These are phyloP conservation scores for Phoma sp. DNA, from an alignment of 2,329 filamentous ascomycete genomes.

Conservation along the genomic window DNA sequence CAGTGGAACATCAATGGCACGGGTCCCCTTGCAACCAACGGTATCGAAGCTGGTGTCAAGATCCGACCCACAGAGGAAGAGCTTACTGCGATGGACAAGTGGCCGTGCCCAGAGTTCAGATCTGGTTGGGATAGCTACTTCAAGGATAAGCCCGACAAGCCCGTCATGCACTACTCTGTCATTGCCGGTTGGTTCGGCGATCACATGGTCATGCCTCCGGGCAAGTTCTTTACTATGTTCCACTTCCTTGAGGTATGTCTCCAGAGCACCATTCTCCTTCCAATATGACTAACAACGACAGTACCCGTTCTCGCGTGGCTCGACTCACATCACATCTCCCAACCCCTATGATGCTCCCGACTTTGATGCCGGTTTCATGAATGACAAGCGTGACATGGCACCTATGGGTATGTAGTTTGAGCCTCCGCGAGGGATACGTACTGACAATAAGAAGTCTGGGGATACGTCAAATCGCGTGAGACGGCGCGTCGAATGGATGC, in stretches of 20 bases:
- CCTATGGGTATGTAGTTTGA: slow-evolving; percentile 54
- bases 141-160: slow-evolving; percentile 83
- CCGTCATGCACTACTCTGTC: slow-evolving; percentile 82
- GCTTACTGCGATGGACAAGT: slow-evolving; percentile 69
- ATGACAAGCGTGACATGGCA: slow-evolving; percentile 82
- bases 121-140: slow-evolving; percentile 82
- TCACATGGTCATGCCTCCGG: slow-evolving; percentile 68
- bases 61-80: slow-evolving; percentile 73
- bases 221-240: slow-evolving; percentile 86
- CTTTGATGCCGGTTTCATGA: slow-evolving; percentile 85
- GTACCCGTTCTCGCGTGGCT: slow-evolving; percentile 77
- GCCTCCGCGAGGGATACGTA: background rate
- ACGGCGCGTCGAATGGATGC: slow-evolving; percentile 79
- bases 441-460: slow-evolving; percentile 64
- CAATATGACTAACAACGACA: too few relatives aligned
- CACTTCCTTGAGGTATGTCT: slow-evolving; percentile 67
- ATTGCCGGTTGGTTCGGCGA: slow-evolving; percentile 63
- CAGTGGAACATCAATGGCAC: slow-evolving; percentile 83
- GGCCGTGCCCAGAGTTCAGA: slow-evolving; percentile 77
- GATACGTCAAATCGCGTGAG: slow-evolving; percentile 82
- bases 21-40: slow-evolving; percentile 77
- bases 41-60: slow-evolving; percentile 81
- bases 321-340: slow-evolving; percentile 71
- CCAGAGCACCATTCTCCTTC: too few relatives aligned
- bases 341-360: slow-evolving; percentile 76